Percentiles rank a stretch among this genome's conserved stretches.
phyloP scores from a whole-genome alignment of 2,329 filamentous ascomycete genomes.

The Venturia effusa region DNA sequence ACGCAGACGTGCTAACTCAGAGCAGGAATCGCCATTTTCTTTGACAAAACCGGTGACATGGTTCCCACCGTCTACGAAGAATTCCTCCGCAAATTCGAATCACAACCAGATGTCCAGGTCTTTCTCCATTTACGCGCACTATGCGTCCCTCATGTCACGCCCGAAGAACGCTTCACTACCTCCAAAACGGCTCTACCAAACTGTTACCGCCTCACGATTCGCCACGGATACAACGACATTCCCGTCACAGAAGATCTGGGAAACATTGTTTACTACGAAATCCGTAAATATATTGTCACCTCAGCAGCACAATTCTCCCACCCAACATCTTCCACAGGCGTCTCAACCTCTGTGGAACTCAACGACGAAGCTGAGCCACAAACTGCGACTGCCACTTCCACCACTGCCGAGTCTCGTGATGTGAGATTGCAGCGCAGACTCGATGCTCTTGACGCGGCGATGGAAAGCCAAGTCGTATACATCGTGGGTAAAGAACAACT shows the following conservation, averaged over 20 bases:
- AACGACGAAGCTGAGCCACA: neutral
- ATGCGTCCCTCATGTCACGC: constrained; percentile 42
- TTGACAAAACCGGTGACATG: constrained; percentile 61
- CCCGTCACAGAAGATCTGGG: constrained; percentile 56
- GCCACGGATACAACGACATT: constrained; percentile 64
- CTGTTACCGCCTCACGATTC: constrained; percentile 57
- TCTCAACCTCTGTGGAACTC: neutral
- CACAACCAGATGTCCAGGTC: constrained; percentile 55
- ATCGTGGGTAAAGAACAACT: constrained; percentile 52
- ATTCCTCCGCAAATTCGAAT: constrained; percentile 60
- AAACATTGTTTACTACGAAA: constrained; percentile 46
- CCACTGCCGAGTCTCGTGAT: neutral
- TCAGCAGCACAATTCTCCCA: neutral
- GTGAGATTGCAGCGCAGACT: constrained; percentile 16
- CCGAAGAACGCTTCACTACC: constrained; percentile 39
- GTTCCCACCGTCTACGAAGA: constrained; percentile 60
- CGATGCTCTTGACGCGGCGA: constrained; percentile 31
- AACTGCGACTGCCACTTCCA: neutral
- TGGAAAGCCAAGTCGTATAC: constrained; percentile 38
- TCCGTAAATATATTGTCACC: constrained; percentile 18
- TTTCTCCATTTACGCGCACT: constrained; percentile 65
- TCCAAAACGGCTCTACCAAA: constrained; percentile 41
- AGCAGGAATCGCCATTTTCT: constrained; percentile 57
- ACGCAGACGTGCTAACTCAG: too few species aligned
- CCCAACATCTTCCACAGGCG: neutral